Evolutionary conservation across 2,329 filamentous ascomycete genomes (phyloP), one percentile per base, ranked within the genome.

Genomic region (Clonostachys sp.): DNA sequence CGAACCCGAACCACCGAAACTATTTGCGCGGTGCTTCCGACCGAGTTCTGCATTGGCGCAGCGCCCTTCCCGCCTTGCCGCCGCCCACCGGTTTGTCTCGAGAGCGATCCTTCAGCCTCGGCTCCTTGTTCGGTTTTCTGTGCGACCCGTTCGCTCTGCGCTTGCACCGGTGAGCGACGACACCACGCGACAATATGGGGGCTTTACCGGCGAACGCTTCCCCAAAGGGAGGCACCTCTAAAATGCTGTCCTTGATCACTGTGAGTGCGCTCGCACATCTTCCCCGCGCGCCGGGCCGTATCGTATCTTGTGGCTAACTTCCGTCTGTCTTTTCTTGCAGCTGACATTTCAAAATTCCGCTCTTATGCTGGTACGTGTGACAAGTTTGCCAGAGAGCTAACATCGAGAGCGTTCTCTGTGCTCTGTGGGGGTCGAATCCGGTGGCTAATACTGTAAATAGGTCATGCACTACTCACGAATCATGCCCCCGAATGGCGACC

Each of bases 391-490:
- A 30, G 8, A 30, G 9, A 30, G 24, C 24, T 3, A 30, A 8
- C 24, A 8, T 30, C 10, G 24, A 4, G 24, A 10, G 24, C 9
- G 24, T 5, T 30, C 16, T 17, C 16, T 14, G 18, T 39, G 24
- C 20, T 38, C 39, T 48, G 13, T n/a, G 24, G 24, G 10, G 24
- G 24, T 30, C 9, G 24, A 30, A 30, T 10, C 24, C 24, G 24
- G 24, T 10, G 24, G 24, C 24, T 30, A 30, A 30, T 30, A 30
- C 24, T 30, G 24, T 9, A 10, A 6, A 39, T 60, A 92, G 89
- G 79, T 96, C 48, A 87, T 96, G 78, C 92, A 96, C 71, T 96
- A 97, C 67, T 96, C 91, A 33, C 83, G 91, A 54, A 84, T 95
- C 51, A 96, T 96, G 91, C 87, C 91, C n/a, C 78, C 84, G 10